Evolutionary conservation across 2,329 filamentous ascomycete species (phyloP), one percentile per base, ranked within the genome.

Genomic region (Capronia epimyces): DNA sequence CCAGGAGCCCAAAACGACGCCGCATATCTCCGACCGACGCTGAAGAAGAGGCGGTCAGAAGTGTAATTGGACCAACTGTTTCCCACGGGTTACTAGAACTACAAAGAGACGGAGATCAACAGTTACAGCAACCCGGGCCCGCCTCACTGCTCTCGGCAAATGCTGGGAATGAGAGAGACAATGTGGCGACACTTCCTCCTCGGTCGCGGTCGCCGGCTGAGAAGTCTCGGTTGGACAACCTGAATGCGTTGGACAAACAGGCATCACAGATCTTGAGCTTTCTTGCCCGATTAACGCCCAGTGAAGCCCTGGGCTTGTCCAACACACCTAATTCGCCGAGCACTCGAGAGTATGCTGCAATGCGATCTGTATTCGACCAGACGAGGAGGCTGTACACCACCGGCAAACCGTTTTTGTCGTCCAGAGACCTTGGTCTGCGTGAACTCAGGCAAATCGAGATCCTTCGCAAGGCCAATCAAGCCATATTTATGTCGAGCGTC

Each of bases 381-480:
- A 81, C 79, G 0, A 81, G 82, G 56, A 76, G 79, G 54, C 74
- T 83, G 2, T 83, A 83, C 63, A 77, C 71, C 13, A 69, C 75
- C 25, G 76, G 76, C 44, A 72, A 75, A 27, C 74, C 77, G 0
- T 83, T 84, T 46, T 68, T 81, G 2, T 77, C 75, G 16, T 69
- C 75, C 3, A 68, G 72, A n/a, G 72, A 76, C 40, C 66, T 81
- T 15, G 74, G 74, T 32, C 69, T 81, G 39, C 69, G 70, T 5
- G 75, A 78, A 18, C 64, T 69, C 2, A 67, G 69, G 8, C 79
- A 84, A 60, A 69, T 81, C 34, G 78, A 79, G 50, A 77, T 77
- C 40, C 78, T 84, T 49, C 74, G 79, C 49, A 83, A 79, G 63
- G 79, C 81, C 34, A 85, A 85, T 58, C 69, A 83, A 43, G 81